Evolutionary conservation across 805 yeast genomes (phyloP).

Genomic region (Lipomyces yamanashiensis): DNA sequence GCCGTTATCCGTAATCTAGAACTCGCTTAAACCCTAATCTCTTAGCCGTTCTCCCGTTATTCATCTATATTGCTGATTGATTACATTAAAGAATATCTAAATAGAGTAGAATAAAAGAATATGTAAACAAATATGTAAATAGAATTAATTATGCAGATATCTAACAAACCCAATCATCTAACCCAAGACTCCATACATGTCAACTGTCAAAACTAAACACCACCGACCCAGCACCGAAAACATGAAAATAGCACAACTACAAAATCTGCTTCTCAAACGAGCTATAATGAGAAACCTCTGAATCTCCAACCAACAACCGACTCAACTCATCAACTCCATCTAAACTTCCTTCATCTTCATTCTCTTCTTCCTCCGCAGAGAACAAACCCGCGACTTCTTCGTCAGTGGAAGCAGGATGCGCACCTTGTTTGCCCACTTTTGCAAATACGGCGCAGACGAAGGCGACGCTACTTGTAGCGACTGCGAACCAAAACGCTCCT

Average conservation of each 20-base stretch:
- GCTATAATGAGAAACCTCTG: background rate
- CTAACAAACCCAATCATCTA: background rate
- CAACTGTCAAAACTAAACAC: background rate
- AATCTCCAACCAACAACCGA: slow-evolving; percentile 5
- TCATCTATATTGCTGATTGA: no score
- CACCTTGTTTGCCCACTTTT: slow-evolving; percentile 44
- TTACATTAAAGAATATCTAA: no score
- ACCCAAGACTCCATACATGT: background rate
- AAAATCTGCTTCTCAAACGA: slow-evolving; percentile 1
- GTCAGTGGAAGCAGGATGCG: background rate
- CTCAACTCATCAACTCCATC: slow-evolving; percentile 11
- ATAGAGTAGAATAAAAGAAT: no score
- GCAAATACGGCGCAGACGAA: slow-evolving; percentile 44
- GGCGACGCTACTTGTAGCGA: slow-evolving; percentile 45
- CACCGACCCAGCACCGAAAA: background rate
- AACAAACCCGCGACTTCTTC: slow-evolving; percentile 5
- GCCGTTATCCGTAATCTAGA: background rate
- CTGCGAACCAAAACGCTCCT: slow-evolving; percentile 42
- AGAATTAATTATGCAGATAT: background rate
- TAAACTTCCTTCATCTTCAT: background rate
- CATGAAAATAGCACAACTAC: background rate
- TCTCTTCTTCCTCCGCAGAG: slow-evolving; percentile 5
- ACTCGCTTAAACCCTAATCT: background rate
- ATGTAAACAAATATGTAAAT: no score
- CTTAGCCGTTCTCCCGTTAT: no score